phyloP scores from a whole-genome alignment of 495 filamentous ascomycete species.

The Delitschia confertaspora region DNA sequence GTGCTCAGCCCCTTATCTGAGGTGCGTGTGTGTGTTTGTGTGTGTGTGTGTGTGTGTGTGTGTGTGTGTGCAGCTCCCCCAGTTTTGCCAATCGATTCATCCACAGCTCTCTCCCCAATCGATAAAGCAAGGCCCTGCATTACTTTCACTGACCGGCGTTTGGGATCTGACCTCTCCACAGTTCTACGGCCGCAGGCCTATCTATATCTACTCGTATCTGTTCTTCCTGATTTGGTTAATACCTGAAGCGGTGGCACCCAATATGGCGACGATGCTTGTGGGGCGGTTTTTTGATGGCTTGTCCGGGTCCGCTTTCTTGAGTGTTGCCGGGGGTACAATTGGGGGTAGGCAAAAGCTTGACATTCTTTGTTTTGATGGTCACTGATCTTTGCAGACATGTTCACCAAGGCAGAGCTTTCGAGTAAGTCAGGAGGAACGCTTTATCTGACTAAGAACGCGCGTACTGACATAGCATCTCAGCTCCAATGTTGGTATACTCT shows the following conservation, averaged over 20 bases:
- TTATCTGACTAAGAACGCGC: no score
- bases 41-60: no score
- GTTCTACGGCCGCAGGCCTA: slow-evolving; percentile 81
- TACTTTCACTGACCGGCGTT: slow-evolving; percentile 3
- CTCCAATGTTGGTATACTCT: slow-evolving; percentile 77
- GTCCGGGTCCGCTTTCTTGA: slow-evolving; percentile 78
- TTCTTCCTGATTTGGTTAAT: slow-evolving; percentile 81
- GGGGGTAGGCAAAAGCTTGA: no score
- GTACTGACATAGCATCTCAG: no score
- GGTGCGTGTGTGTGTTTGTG: no score
- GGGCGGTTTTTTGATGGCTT: slow-evolving; percentile 79
- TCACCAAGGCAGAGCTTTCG: no score
- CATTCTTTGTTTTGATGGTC: no score
- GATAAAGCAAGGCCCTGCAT: background rate
- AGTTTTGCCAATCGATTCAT: no score
- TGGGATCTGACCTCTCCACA: slow-evolving; percentile 35
- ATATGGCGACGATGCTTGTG: slow-evolving; percentile 74
- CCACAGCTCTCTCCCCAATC: background rate
- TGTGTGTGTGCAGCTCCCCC: no score
- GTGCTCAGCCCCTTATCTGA: slow-evolving; percentile 58
- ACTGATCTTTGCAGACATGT: no score
- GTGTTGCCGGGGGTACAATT: slow-evolving; percentile 83
- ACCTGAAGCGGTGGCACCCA: slow-evolving; percentile 77
- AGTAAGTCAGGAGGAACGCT: no score
- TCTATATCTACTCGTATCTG: slow-evolving; percentile 70